Conservation (phyloP, 306 rosid species). For the Cucumis hystrix region DNA sequence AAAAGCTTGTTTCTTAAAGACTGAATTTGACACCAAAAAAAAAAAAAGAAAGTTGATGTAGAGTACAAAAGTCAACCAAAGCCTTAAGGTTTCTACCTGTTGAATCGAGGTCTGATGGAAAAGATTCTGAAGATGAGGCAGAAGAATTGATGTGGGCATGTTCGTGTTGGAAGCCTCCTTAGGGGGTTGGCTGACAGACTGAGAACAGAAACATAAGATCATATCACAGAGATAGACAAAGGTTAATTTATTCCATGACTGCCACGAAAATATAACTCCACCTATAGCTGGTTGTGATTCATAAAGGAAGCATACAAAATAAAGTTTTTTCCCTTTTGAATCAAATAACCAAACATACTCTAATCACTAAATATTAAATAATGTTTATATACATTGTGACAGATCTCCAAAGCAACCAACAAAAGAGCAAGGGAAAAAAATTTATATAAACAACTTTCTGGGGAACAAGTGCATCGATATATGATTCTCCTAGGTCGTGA, state of each 20-base stretch:
- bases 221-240: not conserved
- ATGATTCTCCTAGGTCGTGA: too few species aligned
- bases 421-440: not conserved
- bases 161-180: constrained; percentile 47
- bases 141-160: constrained; percentile 49
- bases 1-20: constrained; percentile 13
- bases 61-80: constrained; percentile 9
- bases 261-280: not conserved
- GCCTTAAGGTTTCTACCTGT: constrained; percentile 41
- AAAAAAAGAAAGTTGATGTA: not conserved
- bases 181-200: constrained; percentile 42
- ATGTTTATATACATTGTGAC: not conserved
- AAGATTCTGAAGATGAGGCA: constrained; percentile 86
- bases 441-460: not conserved
- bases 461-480: not conserved
- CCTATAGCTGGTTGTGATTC: not conserved
- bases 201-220: constrained; percentile 13
- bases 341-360: not conserved
- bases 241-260: not conserved
- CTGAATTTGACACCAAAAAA: not conserved
- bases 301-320: not conserved
- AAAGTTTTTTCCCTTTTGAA: not conserved
- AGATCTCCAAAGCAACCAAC: not conserved
- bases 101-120: constrained; percentile 84
- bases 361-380: not conserved